Conservation (phyloP, 1,284 basidiomycete genomes). For the Rhodotorula sp. region DNA sequence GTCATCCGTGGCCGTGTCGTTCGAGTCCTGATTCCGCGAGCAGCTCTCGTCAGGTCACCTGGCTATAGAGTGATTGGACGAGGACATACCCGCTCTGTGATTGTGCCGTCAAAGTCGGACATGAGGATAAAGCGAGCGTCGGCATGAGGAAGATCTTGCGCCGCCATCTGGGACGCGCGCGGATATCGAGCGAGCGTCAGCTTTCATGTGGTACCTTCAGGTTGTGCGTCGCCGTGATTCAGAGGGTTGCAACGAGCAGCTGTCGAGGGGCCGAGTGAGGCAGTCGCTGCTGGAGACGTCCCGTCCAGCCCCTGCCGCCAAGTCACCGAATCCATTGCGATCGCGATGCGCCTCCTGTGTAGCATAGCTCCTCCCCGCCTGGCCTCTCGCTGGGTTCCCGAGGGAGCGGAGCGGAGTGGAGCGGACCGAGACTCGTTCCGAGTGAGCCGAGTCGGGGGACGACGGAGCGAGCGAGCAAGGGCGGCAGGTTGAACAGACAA, state of each 20-base stretch:
- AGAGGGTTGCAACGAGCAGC: too few relatives aligned
- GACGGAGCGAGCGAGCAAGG: background rate
- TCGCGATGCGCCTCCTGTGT: background rate
- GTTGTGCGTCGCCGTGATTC: too few relatives aligned
- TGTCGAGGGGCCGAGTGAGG: too few relatives aligned
- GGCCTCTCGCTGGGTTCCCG: too few relatives aligned
- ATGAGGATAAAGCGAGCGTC: slow-evolving; percentile 82
- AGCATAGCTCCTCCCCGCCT: background rate
- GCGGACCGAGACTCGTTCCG: background rate
- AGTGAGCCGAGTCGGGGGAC: too few relatives aligned
- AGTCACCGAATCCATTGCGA: too few relatives aligned
- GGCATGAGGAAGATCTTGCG: slow-evolving; percentile 53
- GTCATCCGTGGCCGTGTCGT: slow-evolving; percentile 58
- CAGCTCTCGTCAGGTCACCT: background rate
- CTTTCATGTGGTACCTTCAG: background rate
- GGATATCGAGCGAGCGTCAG: background rate
- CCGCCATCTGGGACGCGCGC: background rate
- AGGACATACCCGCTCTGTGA: slow-evolving; percentile 6
- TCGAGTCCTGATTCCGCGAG: slow-evolving; percentile 61
- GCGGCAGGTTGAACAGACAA: background rate
- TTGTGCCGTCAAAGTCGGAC: slow-evolving; percentile 62
- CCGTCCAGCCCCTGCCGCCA: too few relatives aligned
- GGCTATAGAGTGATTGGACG: too few relatives aligned
- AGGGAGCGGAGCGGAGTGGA: background rate
- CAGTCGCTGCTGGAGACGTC: too few relatives aligned